A percentile compares a stretch with the other conserved stretches of the same genome.
Conservation (phyloP, 192 early-diverging fungal genomes). For the Backusella macrospora region DNA sequence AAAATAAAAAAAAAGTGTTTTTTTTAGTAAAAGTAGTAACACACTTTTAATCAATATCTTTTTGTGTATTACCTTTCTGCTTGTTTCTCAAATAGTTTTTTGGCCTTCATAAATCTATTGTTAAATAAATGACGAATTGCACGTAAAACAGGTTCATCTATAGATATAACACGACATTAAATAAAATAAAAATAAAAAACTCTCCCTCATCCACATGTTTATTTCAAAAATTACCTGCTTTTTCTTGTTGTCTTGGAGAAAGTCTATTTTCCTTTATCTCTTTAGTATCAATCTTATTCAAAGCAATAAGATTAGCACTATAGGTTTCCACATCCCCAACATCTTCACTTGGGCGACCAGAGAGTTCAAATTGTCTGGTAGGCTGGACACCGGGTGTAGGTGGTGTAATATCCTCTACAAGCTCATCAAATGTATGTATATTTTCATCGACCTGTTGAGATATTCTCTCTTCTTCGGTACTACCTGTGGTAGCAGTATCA, state of each 20-base stretch:
- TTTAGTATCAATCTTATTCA: constrained; percentile 27
- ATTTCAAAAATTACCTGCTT: constrained; percentile 18
- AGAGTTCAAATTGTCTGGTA: background rate
- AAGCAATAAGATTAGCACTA: constrained; percentile 26
- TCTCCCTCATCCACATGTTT: background rate
- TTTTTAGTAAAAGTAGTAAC: constrained; percentile 13
- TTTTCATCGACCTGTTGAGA: constrained; percentile 1
- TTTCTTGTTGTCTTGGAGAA: constrained; percentile 35
- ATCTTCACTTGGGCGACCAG: constrained; percentile 18
- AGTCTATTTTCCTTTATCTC: constrained; percentile 32
- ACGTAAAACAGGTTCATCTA: constrained; percentile 35
- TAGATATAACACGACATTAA: background rate
- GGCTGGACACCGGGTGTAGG: constrained; percentile 38
- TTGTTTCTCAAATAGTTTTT: constrained; percentile 49
- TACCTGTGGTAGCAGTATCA: constrained; percentile 5
- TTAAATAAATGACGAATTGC: constrained; percentile 52
- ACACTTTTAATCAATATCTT: background rate
- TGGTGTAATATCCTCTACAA: constrained; percentile 24
- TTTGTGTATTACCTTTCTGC: constrained; percentile 41
- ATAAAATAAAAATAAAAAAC: background rate
- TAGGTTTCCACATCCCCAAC: constrained; percentile 6
- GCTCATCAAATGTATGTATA: background rate
- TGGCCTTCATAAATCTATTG: constrained; percentile 55
- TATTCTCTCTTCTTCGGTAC: constrained; percentile 1
- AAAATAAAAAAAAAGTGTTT: constrained; percentile 18